Conservation (phyloP, 306 rosid genomes). For the Rosa persica region DNA sequence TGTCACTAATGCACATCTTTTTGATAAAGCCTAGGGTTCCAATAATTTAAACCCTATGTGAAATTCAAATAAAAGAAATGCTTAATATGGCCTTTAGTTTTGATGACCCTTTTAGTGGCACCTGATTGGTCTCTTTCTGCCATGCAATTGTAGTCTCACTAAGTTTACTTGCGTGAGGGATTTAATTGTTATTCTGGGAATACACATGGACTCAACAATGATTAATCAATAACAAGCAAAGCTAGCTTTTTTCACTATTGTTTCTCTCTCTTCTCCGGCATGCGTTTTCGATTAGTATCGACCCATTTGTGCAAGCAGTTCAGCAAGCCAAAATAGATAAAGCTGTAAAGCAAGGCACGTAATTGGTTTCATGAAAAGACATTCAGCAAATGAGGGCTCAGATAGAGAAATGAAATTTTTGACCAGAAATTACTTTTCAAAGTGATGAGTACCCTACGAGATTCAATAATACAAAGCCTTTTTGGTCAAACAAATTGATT, state of each 20-base stretch:
- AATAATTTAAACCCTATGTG: neutral
- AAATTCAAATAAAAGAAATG: neutral
- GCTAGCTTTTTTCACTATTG: neutral
- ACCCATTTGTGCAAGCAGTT: conserved; percentile 12
- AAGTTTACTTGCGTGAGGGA: neutral
- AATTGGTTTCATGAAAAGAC: conserved; percentile 18
- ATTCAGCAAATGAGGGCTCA: conserved; percentile 15
- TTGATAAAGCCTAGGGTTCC: neutral
- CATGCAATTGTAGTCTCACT: neutral
- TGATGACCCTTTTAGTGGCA: neutral
- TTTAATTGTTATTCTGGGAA: neutral
- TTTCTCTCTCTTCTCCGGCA: neutral
- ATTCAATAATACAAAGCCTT: conserved; percentile 22
- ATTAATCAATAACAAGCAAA: neutral
- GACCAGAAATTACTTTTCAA: conserved; percentile 39
- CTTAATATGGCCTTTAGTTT: too few species aligned
- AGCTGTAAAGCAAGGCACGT: conserved; percentile 7
- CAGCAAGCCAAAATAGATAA: conserved; percentile 6
- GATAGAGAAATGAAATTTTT: conserved; percentile 32
- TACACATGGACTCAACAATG: conserved; percentile 6
- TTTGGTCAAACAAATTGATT: conserved; percentile 21
- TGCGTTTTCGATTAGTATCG: conserved; percentile 25
- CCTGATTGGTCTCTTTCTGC: neutral
- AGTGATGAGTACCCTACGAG: conserved; percentile 8
- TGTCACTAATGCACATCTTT: neutral